Evolutionary conservation across 106 monocot genomes (phyloP).

Genomic region (Allium sativum): DNA sequence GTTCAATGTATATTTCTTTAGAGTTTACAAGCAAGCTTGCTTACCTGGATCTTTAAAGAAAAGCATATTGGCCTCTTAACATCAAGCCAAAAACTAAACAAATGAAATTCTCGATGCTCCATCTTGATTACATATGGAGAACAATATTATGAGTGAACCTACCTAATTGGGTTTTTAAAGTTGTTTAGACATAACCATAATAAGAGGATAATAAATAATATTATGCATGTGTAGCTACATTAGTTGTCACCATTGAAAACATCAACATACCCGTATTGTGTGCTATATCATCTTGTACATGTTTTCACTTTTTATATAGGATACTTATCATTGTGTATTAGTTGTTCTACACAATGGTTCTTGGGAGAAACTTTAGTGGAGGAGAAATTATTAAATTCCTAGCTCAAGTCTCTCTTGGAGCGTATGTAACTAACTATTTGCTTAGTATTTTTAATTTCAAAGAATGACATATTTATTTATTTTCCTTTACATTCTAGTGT

Average conservation of each 20-base stretch:
- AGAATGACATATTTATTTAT: not conserved
- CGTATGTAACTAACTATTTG: conserved; percentile 38
- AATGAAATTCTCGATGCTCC: no score
- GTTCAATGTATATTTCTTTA: no score
- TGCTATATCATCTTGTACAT: not conserved
- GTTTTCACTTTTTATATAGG: conserved; percentile 17
- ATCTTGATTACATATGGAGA: no score
- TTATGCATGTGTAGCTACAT: not conserved
- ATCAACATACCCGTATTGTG: not conserved
- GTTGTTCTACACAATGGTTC: conserved; percentile 82
- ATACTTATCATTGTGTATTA: conserved; percentile 96
- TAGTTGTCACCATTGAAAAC: no score
- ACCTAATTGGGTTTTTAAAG: no score
- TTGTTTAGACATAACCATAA: not conserved
- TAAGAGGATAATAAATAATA: not conserved
- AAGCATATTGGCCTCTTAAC: no score
- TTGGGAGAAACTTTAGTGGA: conserved; percentile 55
- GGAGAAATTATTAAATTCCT: conserved; percentile 73
- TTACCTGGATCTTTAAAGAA: no score
- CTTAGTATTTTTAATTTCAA: not conserved
- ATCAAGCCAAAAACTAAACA: no score
- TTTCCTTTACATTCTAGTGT: conserved; percentile 40
- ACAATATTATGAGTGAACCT: no score
- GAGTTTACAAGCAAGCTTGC: no score
- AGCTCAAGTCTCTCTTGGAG: conserved; percentile 89